These are phyloP conservation scores for Cordia subcordata DNA, from an alignment of 257 asterid species.

Conservation along the genomic window DNA sequence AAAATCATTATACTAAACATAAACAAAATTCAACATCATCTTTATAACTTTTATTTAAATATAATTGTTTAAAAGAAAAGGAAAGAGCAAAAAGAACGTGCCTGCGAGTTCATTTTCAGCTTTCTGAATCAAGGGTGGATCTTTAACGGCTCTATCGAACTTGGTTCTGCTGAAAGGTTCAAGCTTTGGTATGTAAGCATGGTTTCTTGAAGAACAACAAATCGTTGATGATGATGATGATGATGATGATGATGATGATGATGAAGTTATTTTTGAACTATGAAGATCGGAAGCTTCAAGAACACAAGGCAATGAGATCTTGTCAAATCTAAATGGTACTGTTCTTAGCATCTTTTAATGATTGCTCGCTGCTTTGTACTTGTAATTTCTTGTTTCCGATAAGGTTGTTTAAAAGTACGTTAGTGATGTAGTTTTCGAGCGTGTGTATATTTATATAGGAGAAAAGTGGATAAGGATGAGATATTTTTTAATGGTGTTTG, in stretches of 20 bases:
- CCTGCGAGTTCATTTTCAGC: slow-evolving; percentile 76
- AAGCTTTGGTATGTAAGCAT: slow-evolving; percentile 60
- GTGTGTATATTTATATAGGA: background rate
- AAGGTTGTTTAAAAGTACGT: background rate
- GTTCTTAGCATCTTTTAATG: slow-evolving; percentile 38
- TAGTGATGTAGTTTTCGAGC: background rate
- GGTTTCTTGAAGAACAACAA: slow-evolving; percentile 51
- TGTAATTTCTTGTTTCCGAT: background rate
- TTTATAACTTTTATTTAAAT: too few relatives aligned
- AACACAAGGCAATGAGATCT: slow-evolving; percentile 16
- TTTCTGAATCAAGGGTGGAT: slow-evolving; percentile 84
- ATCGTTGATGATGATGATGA: slow-evolving; percentile 24
- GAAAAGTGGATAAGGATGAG: background rate
- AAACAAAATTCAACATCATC: too few relatives aligned
- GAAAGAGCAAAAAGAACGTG: slow-evolving; percentile 9
- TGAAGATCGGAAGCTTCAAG: slow-evolving; percentile 24
- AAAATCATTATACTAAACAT: background rate
- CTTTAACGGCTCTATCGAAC: slow-evolving; percentile 58
- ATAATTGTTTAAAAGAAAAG: background rate
- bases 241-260: slow-evolving; percentile 7
- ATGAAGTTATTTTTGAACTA: slow-evolving; percentile 19
- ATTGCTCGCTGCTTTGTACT: background rate
- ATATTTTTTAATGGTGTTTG: too few relatives aligned
- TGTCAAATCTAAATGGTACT: slow-evolving; percentile 23
- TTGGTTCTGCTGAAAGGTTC: slow-evolving; percentile 88